Percentiles rank a stretch among this genome's conserved stretches.
phyloP scores from a whole-genome alignment of 129 eudicot genomes.

The Tagetes patula region DNA sequence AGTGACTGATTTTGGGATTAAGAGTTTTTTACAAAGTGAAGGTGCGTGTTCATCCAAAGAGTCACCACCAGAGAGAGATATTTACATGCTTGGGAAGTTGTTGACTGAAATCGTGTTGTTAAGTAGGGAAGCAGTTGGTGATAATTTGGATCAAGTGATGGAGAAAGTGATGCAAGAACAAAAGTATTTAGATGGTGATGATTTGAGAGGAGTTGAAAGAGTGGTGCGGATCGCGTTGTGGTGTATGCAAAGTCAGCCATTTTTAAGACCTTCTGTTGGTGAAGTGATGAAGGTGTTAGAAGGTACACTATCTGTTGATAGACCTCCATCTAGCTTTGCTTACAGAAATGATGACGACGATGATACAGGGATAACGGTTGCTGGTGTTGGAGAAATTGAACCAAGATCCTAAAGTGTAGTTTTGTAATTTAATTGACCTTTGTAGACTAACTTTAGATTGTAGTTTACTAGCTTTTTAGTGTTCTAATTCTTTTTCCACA shows the following conservation, averaged over 20 bases:
- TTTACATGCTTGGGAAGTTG: slow-evolving; percentile 61
- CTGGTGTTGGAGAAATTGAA: slow-evolving; percentile 40
- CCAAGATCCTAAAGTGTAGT: slow-evolving; percentile 27
- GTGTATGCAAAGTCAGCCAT: slow-evolving; percentile 80
- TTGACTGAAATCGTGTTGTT: slow-evolving; percentile 57
- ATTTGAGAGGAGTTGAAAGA: slow-evolving; percentile 53
- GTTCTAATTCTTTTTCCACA: slow-evolving; percentile 25
- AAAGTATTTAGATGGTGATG: slow-evolving; percentile 36
- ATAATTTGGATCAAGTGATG: slow-evolving; percentile 40
- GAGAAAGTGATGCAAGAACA: slow-evolving; percentile 37
- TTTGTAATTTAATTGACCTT: slow-evolving; percentile 19
- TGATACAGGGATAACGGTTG: slow-evolving; percentile 26
- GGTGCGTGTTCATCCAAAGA: slow-evolving; percentile 42
- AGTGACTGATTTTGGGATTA: slow-evolving; percentile 66
- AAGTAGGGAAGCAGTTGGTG: slow-evolving; percentile 36
- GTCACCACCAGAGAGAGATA: slow-evolving; percentile 61
- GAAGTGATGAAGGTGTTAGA: slow-evolving; percentile 79
- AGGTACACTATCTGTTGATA: slow-evolving; percentile 80
- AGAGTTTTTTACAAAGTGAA: slow-evolving; percentile 33
- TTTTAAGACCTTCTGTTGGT: slow-evolving; percentile 69
- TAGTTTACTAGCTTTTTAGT: slow-evolving; percentile 30
- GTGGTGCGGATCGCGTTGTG: slow-evolving; percentile 65
- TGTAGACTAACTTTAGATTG: slow-evolving; percentile 35
- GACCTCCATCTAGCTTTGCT: slow-evolving; percentile 60
- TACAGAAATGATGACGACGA: slow-evolving; percentile 20